phyloP scores from a whole-genome alignment of 805 yeast species.

The Trichomonascus vanleenenianus region DNA sequence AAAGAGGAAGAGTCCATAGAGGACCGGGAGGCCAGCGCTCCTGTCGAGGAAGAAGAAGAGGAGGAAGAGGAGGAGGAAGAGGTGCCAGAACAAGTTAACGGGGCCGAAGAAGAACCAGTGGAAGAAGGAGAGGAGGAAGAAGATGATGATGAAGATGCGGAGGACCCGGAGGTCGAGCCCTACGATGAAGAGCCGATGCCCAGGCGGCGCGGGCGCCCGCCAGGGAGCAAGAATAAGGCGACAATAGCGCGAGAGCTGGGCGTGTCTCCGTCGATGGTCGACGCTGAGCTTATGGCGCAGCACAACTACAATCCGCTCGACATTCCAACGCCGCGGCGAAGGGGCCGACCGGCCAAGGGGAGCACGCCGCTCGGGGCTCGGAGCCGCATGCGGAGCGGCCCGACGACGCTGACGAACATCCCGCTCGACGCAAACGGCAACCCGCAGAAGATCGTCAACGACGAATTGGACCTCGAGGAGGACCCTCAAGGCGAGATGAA shows the following conservation, averaged over 20 bases:
- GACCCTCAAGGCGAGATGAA: conserved; percentile 77
- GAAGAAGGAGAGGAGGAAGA: conserved; percentile 23
- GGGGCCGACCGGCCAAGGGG: conserved; percentile 3
- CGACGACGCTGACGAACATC: conserved; percentile 21
- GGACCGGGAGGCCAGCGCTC: not conserved
- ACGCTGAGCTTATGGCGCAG: not conserved
- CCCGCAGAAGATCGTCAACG: conserved; percentile 54
- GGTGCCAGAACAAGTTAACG: not conserved
- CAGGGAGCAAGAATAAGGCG: conserved; percentile 25
- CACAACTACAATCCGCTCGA: conserved; percentile 4
- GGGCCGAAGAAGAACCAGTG: conserved; percentile 9
- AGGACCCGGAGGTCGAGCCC: conserved; percentile 15
- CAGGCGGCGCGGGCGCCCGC: conserved; percentile 25
- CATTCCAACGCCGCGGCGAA: conserved; percentile 3
- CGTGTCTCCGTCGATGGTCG: conserved; percentile 11
- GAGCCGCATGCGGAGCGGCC: conserved; percentile 6
- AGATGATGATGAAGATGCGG: conserved; percentile 19
- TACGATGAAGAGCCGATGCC: conserved; percentile 17
- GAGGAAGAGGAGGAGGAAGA: not conserved
- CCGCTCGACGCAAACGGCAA: conserved; percentile 63
- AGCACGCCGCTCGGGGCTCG: conserved; percentile 2
- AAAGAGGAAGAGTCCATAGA: not conserved
- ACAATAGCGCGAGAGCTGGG: conserved; percentile 7
- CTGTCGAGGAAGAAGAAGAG: not conserved
- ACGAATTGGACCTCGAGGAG: conserved; percentile 68